Evolutionary conservation across 2,329 filamentous ascomycete genomes (phyloP).

Genomic region (Fusarium azukiicola): DNA sequence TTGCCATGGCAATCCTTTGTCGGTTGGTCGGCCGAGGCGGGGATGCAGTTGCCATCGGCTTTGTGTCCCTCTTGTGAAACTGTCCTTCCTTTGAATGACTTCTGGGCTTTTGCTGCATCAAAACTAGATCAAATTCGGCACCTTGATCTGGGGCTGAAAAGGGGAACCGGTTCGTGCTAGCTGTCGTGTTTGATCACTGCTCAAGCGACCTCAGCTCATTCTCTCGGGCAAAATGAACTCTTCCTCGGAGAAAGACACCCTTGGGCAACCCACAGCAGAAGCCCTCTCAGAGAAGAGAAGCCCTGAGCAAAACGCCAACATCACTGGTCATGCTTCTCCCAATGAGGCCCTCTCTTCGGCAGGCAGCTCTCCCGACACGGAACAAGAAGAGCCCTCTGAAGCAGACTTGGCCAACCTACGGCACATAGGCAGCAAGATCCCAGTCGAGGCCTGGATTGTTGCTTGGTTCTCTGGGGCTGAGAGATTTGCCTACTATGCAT

Average conservation of each 20-base stretch:
- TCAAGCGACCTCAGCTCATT: background rate
- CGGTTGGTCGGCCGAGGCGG: background rate
- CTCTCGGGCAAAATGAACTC: background rate
- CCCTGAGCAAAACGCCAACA: background rate
- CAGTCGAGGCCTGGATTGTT: conserved; percentile 16
- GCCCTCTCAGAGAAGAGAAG: background rate
- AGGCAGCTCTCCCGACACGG: background rate
- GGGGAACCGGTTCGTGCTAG: background rate
- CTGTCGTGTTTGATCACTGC: background rate
- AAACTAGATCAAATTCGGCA: background rate
- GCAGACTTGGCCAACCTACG: conserved; percentile 1
- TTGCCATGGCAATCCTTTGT: conserved; percentile 15
- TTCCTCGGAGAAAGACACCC: background rate
- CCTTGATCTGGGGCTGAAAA: background rate
- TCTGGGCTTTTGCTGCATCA: background rate
- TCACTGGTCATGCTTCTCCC: background rate
- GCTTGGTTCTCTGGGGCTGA: conserved; percentile 21
- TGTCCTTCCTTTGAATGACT: too few relatives aligned
- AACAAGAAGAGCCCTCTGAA: conserved; percentile 11
- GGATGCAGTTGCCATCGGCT: background rate
- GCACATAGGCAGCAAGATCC: conserved; percentile 4
- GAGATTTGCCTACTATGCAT: conserved; percentile 15
- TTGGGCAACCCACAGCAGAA: background rate
- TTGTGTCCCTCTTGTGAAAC: background rate
- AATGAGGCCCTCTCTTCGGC: background rate